A percentile compares a stretch with the other conserved stretches of the same genome.
Evolutionary conservation across 2,329 filamentous ascomycete species (phyloP).

Genomic region (Lachnum nothofagi): DNA sequence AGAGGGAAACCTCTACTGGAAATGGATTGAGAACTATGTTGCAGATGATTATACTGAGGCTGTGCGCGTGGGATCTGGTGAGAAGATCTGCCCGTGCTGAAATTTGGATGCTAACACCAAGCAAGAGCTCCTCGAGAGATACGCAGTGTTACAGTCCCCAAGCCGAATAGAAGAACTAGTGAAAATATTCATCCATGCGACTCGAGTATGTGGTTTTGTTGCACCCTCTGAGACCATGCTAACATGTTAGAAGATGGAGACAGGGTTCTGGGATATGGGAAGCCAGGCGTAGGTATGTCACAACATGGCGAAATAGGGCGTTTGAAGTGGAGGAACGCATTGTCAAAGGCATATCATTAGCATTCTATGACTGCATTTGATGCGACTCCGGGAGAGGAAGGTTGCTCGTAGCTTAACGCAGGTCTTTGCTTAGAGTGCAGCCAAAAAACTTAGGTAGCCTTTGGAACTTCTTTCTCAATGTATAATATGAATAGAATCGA

Average conservation of each 20-base stretch:
- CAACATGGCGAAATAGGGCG: no score
- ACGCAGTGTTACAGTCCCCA: constrained; percentile 68
- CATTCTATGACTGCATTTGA: neutral
- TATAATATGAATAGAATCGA: no score
- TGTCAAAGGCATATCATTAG: no score
- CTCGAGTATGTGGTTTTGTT: constrained; percentile 53
- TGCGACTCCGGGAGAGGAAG: neutral
- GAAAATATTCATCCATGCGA: constrained; percentile 80
- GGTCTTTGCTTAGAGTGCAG: no score
- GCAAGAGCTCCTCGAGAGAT: constrained; percentile 67
- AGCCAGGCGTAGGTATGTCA: neutral
- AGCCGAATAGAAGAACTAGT: constrained; percentile 75
- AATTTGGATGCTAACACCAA: constrained; percentile 1
- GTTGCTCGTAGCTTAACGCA: no score
- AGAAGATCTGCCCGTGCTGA: constrained; percentile 23
- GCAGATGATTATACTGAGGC: constrained; percentile 73
- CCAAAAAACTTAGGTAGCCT: no score
- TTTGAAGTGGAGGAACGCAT: no score
- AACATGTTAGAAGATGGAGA: constrained; percentile 56
- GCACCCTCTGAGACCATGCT: neutral
- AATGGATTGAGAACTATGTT: constrained; percentile 87
- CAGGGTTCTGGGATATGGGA: constrained; percentile 70
- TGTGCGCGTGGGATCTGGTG: constrained; percentile 65
- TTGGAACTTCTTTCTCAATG: no score
- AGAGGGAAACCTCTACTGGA: constrained; percentile 72